Conservation (phyloP, 768 basidiomycete genomes). For the Lentinula detonsa region DNA sequence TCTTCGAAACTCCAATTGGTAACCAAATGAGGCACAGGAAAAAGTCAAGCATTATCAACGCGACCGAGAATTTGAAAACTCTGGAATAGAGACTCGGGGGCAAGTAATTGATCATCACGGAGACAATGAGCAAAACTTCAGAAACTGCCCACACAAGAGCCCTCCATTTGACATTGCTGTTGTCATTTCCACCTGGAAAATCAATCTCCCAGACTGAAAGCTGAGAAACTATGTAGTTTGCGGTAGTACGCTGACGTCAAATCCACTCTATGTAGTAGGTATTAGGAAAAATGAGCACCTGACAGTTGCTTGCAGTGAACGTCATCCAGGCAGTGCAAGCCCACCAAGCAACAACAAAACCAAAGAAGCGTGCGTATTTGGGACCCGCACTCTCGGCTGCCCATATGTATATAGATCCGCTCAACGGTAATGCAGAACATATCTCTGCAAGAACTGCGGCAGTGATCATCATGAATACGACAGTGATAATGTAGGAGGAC, state of each 20-base stretch:
- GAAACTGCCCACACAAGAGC: constrained; percentile 81
- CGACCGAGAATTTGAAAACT: constrained; percentile 73
- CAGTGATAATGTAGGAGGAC: constrained; percentile 80
- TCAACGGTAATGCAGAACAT: constrained; percentile 81
- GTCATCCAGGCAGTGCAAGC: constrained; percentile 95
- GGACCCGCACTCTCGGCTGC: constrained; percentile 89
- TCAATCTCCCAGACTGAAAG: constrained; percentile 72
- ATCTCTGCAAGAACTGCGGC: constrained; percentile 86
- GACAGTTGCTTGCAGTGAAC: constrained; percentile 82
- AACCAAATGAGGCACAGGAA: constrained; percentile 87
- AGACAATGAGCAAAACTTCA: constrained; percentile 61
- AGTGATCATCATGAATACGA: constrained; percentile 85
- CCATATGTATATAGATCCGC: constrained; percentile 94
- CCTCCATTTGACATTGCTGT: constrained; percentile 78
- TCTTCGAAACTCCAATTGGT: constrained; percentile 82
- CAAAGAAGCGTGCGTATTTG: constrained; percentile 80
- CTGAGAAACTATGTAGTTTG: constrained; percentile 87
- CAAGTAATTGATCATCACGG: constrained; percentile 81
- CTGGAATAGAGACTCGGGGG: constrained; percentile 69
- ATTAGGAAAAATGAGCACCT: constrained; percentile 34
- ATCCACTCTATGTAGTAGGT: background rate
- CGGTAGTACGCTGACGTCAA: constrained; percentile 36
- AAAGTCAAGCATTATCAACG: constrained; percentile 80
- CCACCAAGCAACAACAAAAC: constrained; percentile 93
- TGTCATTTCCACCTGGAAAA: constrained; percentile 74